Base-by-base conservation (phyloP, 306 rosid genomes). In the Hippophae rhamnoides region DNA sequence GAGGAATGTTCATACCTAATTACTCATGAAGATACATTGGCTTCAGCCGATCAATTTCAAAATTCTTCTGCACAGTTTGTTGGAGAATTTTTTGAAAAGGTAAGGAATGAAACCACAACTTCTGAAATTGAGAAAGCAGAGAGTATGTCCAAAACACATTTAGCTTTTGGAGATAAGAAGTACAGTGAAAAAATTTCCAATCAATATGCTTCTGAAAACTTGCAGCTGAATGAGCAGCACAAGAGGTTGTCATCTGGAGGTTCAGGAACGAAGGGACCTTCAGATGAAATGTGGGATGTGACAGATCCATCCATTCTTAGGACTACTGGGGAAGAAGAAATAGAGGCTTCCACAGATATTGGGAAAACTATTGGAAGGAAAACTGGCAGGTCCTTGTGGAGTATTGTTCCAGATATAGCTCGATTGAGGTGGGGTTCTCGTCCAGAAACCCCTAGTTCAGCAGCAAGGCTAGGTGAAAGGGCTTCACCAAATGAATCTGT, bases 281-380 rank as follows among this genome's bases (percentile, higher is more conserved):
- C 90, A 60, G 85, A 70, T 70, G 97, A 84, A 66, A 84, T 84
- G 78, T 88, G 94, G 95, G 79, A 76, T 77, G 94, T 82, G 42
- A 59, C 57, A 4, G 81, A 71, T 54, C 70, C 82, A 25, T 75
- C 85, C 69, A 63, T 68, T 52, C 65, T 54, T 61, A 78, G 74
- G 66, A 70, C 50, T 66, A 66, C 62, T 9, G 57, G 56, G 60
- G 73, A 73, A 60, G 87, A 77, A 57, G 82, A 75, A 73, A 48
- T 76, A 57, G 72, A 78, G 78, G 68, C 48, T 61, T 61, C 58
- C 60, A 56, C 56, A 60, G 61, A 73, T 47, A 53, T 67, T 54
- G 84, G 41, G 62, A 75, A 75, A 69, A 61, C 71, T 45, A 54
- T 84, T 55, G 86, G 68, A 54, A 82, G 66, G 70, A 93, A 86